Percentiles rank a stretch among this genome's conserved stretches.
Conservation (phyloP, 768 basidiomycete species). For the Xerocomellus chrysenteron region DNA sequence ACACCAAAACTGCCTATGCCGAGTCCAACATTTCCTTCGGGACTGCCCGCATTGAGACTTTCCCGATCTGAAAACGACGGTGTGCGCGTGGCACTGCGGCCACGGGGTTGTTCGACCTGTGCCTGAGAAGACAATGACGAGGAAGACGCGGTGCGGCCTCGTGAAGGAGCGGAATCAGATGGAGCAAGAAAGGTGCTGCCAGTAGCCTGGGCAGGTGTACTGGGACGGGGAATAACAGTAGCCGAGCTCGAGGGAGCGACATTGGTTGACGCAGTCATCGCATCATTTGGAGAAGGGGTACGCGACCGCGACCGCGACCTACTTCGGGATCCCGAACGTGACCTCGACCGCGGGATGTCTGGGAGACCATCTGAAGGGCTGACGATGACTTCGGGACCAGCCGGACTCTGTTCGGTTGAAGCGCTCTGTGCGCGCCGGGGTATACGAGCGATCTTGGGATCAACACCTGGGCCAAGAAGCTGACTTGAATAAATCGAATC, state of each 20-base stretch:
- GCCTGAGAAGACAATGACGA: conserved; percentile 34
- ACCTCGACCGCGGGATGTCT: conserved; percentile 34
- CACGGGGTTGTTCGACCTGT: conserved; percentile 39
- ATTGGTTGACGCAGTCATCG: conserved; percentile 13
- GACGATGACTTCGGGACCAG: conserved; percentile 35
- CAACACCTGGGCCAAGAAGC: conserved; percentile 18
- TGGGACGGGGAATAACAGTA: conserved; percentile 12
- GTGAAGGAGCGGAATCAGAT: conserved; percentile 18
- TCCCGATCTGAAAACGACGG: conserved; percentile 57
- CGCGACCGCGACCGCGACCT: conserved; percentile 37
- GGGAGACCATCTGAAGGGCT: conserved; percentile 35
- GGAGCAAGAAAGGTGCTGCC: conserved; percentile 27
- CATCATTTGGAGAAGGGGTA: conserved; percentile 43
- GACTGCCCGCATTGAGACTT: conserved; percentile 36
- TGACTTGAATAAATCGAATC: conserved; percentile 18
- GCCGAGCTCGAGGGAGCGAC: conserved; percentile 7
- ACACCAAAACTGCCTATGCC: conserved; percentile 33
- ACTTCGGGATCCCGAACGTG: conserved; percentile 33
- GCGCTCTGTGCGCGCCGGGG: conserved; percentile 15
- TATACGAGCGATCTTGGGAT: conserved; percentile 13
- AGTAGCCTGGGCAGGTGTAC: conserved; percentile 11
- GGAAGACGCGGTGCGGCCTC: conserved; percentile 34
- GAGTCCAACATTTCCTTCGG: conserved; percentile 35
- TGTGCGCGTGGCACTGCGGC: conserved; percentile 54
- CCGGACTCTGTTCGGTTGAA: conserved; percentile 12